These are phyloP conservation scores for Trichophyton benhamiae DNA, from an alignment of 2,329 filamentous ascomycete species.

Conservation along the genomic window DNA sequence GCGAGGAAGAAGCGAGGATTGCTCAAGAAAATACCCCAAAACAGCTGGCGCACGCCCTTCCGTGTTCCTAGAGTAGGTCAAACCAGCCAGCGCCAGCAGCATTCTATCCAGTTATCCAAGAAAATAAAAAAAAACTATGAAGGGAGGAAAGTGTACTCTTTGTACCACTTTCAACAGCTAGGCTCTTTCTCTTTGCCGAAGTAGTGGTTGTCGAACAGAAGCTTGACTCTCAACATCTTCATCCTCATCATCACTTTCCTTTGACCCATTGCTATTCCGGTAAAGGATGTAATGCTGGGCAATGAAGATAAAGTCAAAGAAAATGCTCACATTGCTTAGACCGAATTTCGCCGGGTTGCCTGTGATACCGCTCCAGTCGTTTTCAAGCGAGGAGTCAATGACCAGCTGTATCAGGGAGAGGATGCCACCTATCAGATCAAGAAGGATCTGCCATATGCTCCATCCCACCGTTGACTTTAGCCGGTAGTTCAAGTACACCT, in stretches of 20 bases:
- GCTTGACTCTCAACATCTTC: not conserved
- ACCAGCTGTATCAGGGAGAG: constrained; percentile 70
- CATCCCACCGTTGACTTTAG: constrained; percentile 79
- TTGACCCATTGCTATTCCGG: constrained; percentile 17
- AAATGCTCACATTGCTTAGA: constrained; percentile 70
- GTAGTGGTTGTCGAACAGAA: no score
- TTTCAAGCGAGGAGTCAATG: constrained; percentile 72
- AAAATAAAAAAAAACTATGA: no score
- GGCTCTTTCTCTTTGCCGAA: no score
- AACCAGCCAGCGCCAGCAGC: no score
- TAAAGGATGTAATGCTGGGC: constrained; percentile 81
- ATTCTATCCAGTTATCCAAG: no score
- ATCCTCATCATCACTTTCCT: not conserved
- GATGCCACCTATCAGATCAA: constrained; percentile 71
- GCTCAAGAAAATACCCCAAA: not conserved
- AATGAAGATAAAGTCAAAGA: constrained; percentile 80
- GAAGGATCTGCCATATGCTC: constrained; percentile 71
- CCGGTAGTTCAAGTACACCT: constrained; percentile 69
- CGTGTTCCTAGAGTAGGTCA: not conserved
- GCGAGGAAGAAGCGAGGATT: no score
- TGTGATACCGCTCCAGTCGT: constrained; percentile 79
- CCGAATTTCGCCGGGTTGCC: constrained; percentile 87
- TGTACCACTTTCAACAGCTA: no score
- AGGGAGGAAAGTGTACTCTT: no score
- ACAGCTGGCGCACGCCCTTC: not conserved